A percentile compares a stretch with the other conserved stretches of the same genome.
Conservation (phyloP, 176 grass and related monocot genomes). For the Triticum urartu region DNA sequence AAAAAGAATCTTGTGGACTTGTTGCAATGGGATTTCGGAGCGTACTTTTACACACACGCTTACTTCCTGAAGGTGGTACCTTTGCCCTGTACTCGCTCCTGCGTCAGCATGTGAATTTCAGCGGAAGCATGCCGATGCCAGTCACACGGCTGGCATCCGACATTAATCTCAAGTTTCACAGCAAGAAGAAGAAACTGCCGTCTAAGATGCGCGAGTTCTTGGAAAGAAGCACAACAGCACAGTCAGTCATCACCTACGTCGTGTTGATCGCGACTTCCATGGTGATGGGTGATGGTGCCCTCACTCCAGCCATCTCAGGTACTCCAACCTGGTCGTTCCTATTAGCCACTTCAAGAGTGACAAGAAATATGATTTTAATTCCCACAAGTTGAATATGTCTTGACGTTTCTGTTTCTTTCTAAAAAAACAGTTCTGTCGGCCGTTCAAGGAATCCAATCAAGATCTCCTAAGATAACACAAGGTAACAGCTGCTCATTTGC, state of each 20-base stretch:
- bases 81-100: constrained; percentile 81
- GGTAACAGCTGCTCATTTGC: constrained; percentile 30
- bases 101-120: constrained; percentile 75
- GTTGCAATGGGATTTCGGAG: neutral
- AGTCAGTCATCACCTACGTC: constrained; percentile 59
- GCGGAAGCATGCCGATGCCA: constrained; percentile 57
- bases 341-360: neutral
- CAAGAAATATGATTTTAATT: neutral
- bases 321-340: neutral
- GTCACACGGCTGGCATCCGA: constrained; percentile 54
- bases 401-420: neutral
- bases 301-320: constrained; percentile 90
- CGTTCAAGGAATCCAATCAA: constrained; percentile 87
- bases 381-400: neutral
- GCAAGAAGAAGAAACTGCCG: constrained; percentile 38
- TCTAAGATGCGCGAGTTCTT: constrained; percentile 48
- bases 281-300: constrained; percentile 80
- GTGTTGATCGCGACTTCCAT: constrained; percentile 72
- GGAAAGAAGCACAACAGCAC: constrained; percentile 46
- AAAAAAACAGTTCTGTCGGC: constrained; percentile 65
- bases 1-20: neutral
- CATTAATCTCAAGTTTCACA: constrained; percentile 56
- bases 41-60: neutral
- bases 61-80: constrained; percentile 56
- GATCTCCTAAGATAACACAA: constrained; percentile 67